Conservation (phyloP, 1,284 basidiomycete species). For the Exobasidium cylindrosporum region DNA sequence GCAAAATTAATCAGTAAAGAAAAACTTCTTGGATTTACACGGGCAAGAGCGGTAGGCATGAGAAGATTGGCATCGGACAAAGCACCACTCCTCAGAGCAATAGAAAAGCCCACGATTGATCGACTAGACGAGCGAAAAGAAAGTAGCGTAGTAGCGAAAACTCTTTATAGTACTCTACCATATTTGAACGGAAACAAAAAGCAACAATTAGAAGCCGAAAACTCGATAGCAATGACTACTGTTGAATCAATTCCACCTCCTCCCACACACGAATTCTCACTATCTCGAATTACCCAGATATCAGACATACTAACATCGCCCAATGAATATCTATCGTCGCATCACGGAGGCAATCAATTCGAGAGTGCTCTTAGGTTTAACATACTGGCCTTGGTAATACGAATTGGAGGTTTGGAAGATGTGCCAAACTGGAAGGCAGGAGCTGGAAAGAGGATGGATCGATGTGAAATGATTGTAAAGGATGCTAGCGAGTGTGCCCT, state of each 20-base stretch:
- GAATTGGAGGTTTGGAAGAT: slow-evolving; percentile 2
- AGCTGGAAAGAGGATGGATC: slow-evolving; percentile 4
- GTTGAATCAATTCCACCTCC: slow-evolving; percentile 10
- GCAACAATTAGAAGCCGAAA: neutral
- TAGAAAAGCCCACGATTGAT: neutral
- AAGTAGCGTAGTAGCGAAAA: no score
- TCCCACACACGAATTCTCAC: neutral
- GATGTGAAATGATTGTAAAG: slow-evolving; percentile 4
- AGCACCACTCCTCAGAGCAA: neutral
- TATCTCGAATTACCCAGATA: neutral
- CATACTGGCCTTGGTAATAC: neutral
- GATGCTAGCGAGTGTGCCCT: slow-evolving; percentile 1
- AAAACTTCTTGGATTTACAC: neutral
- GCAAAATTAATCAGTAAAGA: neutral
- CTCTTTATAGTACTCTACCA: no score
- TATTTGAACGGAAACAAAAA: no score
- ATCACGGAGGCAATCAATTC: neutral
- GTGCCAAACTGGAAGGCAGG: slow-evolving; percentile 11
- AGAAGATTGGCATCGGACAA: neutral
- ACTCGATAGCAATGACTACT: neutral
- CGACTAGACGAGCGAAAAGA: neutral
- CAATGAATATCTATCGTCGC: neutral
- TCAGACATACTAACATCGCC: neutral
- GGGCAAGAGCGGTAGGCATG: neutral
- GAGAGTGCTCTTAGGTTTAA: neutral